A percentile compares a stretch with the other conserved stretches of the same genome.
Evolutionary conservation across 2,329 filamentous ascomycete genomes (phyloP).

Genomic region (Colletotrichum sp.): DNA sequence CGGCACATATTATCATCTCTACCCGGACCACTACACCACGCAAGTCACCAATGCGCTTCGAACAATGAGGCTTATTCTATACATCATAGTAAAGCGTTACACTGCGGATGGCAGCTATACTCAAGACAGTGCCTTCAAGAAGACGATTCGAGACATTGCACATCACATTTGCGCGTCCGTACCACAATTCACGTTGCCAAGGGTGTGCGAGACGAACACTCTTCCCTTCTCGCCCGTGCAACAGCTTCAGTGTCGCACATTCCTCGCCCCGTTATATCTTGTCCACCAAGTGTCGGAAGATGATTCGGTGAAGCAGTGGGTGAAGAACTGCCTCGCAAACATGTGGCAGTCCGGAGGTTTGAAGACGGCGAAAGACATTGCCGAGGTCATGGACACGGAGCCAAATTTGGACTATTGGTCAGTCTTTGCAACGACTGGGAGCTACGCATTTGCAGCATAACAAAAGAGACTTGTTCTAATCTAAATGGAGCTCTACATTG

Average conservation of each 20-base stretch:
- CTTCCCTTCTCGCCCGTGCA: slow-evolving; percentile 23
- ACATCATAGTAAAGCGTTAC: slow-evolving; percentile 1
- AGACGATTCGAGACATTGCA: neutral
- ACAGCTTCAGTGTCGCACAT: slow-evolving; percentile 22
- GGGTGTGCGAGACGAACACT: neutral
- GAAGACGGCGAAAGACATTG: slow-evolving; percentile 15
- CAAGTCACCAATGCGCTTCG: slow-evolving; percentile 27
- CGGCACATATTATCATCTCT: slow-evolving; percentile 23
- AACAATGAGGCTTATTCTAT: slow-evolving; percentile 24
- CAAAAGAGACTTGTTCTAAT: fast-evolving
- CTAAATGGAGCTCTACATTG: neutral
- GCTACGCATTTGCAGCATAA: slow-evolving; percentile 28
- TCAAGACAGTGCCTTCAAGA: neutral
- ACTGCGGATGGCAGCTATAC: neutral
- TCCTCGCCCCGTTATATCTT: slow-evolving; percentile 24
- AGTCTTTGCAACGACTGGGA: slow-evolving; percentile 27
- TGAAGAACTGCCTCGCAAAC: slow-evolving; percentile 7
- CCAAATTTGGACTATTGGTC: slow-evolving; percentile 23
- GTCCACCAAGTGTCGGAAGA: slow-evolving; percentile 19
- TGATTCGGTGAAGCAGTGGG: slow-evolving; percentile 9
- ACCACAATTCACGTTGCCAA: slow-evolving; percentile 22
- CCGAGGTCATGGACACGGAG: neutral
- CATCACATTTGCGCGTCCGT: slow-evolving; percentile 22
- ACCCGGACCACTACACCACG: slow-evolving; percentile 22
- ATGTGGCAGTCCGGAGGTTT: slow-evolving; percentile 24